A percentile compares a stretch with the other conserved stretches of the same genome.
These are phyloP conservation scores for Irpex lacteus DNA, from an alignment of 1,284 basidiomycete genomes.

Conservation along the genomic window DNA sequence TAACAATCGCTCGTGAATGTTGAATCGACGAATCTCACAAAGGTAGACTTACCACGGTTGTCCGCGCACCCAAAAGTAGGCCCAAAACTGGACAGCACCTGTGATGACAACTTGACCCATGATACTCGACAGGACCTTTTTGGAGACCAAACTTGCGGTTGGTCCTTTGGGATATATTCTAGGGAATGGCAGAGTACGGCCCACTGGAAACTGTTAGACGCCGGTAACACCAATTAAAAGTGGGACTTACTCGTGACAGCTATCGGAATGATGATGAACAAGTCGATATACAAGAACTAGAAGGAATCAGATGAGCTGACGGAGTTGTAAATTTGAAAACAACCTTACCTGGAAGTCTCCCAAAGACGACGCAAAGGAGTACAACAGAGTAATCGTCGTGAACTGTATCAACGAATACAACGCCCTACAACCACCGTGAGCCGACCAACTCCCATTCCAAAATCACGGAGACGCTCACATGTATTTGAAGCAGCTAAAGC, in stretches of 20 bases:
- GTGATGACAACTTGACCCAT: constrained; percentile 93
- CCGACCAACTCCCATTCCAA: background rate
- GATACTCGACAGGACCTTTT: constrained; percentile 92
- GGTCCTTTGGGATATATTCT: constrained; percentile 88
- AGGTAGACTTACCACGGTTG: constrained; percentile 71
- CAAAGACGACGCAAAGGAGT: constrained; percentile 94
- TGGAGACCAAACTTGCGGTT: constrained; percentile 94
- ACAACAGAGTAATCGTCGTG: constrained; percentile 86
- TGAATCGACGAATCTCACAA: background rate
- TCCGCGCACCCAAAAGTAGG: constrained; percentile 83
- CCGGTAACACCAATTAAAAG: background rate
- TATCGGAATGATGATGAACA: constrained; percentile 96
- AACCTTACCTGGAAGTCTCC: constrained; percentile 88
- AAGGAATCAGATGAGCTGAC: constrained; percentile 6
- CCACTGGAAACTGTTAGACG: constrained; percentile 59
- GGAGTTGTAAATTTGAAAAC: constrained; percentile 4
- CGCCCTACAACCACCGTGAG: constrained; percentile 51
- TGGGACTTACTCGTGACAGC: constrained; percentile 84
- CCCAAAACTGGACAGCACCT: constrained; percentile 80
- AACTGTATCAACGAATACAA: constrained; percentile 91
- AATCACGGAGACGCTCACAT: constrained; percentile 57
- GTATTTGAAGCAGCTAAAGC: constrained; percentile 99
- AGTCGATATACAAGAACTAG: constrained; percentile 95
- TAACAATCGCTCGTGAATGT: constrained; percentile 4
- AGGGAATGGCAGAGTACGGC: constrained; percentile 87